A percentile compares a stretch with the other conserved stretches of the same genome.
Evolutionary conservation across 805 yeast genomes (phyloP).

Genomic region (Blastobotrys chiropterorum): DNA sequence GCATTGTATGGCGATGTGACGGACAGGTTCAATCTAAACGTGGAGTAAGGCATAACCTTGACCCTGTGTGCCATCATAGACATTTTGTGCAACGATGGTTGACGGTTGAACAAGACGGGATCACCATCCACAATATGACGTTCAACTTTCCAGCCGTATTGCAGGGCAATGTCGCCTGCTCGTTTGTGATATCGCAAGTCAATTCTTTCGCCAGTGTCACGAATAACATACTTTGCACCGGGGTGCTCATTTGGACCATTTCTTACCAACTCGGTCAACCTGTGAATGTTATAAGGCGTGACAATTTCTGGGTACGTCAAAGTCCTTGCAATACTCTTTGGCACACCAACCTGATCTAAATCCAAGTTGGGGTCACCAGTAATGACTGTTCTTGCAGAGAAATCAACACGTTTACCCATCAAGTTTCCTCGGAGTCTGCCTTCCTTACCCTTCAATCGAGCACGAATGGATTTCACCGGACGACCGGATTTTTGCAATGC

Average conservation of each 20-base stretch:
- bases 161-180: conserved; percentile 96
- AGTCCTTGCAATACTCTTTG: conserved; percentile 92
- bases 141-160: conserved; percentile 98
- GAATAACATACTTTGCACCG: conserved; percentile 96
- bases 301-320: conserved; percentile 95
- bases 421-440: conserved; percentile 97
- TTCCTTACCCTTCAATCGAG: conserved; percentile 99
- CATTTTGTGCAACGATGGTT: conserved; percentile 98
- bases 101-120: conserved; percentile 97
- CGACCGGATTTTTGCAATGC: conserved; percentile 98
- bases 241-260: conserved; percentile 99
- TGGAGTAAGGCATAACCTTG: conserved; percentile 97
- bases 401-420: conserved; percentile 99
- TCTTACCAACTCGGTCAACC: conserved; percentile 85
- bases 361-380: conserved; percentile 98
- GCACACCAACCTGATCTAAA: conserved; percentile 98
- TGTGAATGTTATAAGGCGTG: conserved; percentile 94
- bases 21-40: conserved; percentile 91
- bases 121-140: conserved; percentile 97
- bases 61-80: conserved; percentile 99
- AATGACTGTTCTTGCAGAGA: conserved; percentile 97
- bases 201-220: conserved; percentile 98
- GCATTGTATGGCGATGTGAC: conserved; percentile 99
- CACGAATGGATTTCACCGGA: conserved; percentile 96
- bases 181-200: conserved; percentile 95